Conservation (phyloP, 1,139 yeast genomes). For the Blastobotrys raffinosifermentans region DNA sequence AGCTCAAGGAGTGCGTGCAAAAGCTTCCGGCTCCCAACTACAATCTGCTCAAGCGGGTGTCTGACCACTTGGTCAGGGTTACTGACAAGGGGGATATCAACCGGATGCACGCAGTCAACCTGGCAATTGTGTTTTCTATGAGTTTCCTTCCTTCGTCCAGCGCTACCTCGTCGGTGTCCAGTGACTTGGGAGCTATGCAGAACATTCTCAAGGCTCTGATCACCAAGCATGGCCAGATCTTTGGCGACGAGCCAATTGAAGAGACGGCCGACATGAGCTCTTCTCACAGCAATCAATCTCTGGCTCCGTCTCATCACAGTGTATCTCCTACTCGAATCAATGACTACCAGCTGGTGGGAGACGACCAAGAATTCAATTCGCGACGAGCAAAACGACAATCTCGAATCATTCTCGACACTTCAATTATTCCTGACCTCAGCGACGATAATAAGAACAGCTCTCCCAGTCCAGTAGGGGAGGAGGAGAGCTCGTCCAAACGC, state of each 20-base stretch:
- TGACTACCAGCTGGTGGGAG: no score
- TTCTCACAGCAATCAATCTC: no score
- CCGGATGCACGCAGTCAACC: conserved; percentile 72
- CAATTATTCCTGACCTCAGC: neutral
- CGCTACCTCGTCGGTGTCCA: conserved; percentile 23
- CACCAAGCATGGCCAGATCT: conserved; percentile 26
- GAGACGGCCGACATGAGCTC: neutral
- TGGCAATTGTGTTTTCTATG: conserved; percentile 72
- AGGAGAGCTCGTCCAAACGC: no score
- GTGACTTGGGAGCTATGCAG: conserved; percentile 36
- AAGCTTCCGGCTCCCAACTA: conserved; percentile 61
- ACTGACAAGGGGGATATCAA: conserved; percentile 55
- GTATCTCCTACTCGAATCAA: no score
- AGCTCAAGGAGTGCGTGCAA: conserved; percentile 42
- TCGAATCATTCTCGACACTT: neutral
- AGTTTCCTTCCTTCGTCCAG: conserved; percentile 40
- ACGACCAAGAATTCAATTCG: no score
- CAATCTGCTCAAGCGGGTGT: conserved; percentile 58
- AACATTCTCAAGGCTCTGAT: conserved; percentile 35
- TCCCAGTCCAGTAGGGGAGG: no score
- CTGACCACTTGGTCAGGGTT: conserved; percentile 60
- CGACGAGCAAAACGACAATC: conserved; percentile 2
- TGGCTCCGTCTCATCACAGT: no score
- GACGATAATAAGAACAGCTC: conserved; percentile 8
- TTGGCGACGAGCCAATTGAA: conserved; percentile 16